Conservation (phyloP, 106 monocot genomes). For the Apostasia ramifera region DNA sequence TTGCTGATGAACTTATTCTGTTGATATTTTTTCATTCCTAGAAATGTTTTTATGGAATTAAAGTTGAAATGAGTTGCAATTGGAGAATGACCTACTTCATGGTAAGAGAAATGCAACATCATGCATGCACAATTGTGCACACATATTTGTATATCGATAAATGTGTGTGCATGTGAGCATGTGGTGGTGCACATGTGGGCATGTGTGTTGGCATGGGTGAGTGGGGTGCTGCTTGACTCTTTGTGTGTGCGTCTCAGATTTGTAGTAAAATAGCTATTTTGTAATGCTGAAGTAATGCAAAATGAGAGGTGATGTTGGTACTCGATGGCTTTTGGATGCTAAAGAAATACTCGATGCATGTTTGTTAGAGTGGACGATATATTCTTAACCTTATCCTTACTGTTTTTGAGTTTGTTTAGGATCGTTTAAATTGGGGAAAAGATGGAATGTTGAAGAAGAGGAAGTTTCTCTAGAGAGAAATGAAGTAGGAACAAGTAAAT, state of each 20-base stretch:
- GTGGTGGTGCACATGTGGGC: no score
- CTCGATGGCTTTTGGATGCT: background rate
- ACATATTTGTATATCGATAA: no score
- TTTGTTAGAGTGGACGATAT: no score
- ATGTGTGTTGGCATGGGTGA: background rate
- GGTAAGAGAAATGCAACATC: no score
- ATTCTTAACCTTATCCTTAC: background rate
- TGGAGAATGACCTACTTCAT: no score
- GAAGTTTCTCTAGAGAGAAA: constrained; percentile 20
- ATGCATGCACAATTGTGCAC: no score
- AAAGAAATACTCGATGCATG: background rate
- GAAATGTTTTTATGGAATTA: no score
- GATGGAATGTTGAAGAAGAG: constrained; percentile 52
- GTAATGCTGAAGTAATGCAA: background rate
- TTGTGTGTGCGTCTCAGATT: background rate
- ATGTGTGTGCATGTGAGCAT: no score
- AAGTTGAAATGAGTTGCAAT: no score
- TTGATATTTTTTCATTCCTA: no score
- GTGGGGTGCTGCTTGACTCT: background rate
- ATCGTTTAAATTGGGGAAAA: constrained; percentile 26
- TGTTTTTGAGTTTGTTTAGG: constrained; percentile 22
- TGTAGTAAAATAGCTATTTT: background rate
- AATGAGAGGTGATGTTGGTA: background rate
- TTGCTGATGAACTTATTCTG: no score
- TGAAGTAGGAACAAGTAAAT: constrained; percentile 74